Conservation (phyloP, 2,329 filamentous ascomycete species). For the Phyllosticta capitalensis region DNA sequence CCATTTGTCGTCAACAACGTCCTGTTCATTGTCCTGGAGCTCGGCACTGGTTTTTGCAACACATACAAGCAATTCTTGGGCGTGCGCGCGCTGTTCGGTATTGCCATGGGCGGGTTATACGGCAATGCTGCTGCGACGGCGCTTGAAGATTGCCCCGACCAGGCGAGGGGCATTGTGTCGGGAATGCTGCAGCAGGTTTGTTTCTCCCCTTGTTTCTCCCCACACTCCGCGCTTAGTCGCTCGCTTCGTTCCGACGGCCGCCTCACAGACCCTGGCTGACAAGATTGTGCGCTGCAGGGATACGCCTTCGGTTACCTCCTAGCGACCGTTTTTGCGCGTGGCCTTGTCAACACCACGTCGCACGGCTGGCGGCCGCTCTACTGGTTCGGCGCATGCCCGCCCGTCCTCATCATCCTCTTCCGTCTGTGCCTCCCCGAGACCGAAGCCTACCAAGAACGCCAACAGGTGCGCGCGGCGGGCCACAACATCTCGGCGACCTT, state of each 20-base stretch:
- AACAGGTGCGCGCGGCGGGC: slow-evolving; percentile 50
- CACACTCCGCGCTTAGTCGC: slow-evolving; percentile 1
- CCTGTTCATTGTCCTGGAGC: slow-evolving; percentile 51
- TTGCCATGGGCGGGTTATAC: slow-evolving; percentile 56
- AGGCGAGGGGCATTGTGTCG: slow-evolving; percentile 50
- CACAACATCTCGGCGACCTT: slow-evolving; percentile 58
- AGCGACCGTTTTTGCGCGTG: slow-evolving; percentile 47
- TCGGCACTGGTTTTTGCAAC: slow-evolving; percentile 50
- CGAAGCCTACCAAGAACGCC: slow-evolving; percentile 57
- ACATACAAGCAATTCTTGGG: slow-evolving; percentile 51
- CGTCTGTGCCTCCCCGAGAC: slow-evolving; percentile 74
- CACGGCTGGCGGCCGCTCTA: slow-evolving; percentile 78
- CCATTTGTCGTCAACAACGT: slow-evolving; percentile 50
- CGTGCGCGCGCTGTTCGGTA: slow-evolving; percentile 51
- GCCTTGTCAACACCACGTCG: slow-evolving; percentile 63
- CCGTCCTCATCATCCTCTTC: slow-evolving; percentile 70
- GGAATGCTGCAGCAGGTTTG: slow-evolving; percentile 48
- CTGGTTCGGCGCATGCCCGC: slow-evolving; percentile 81
- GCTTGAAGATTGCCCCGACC: slow-evolving; percentile 51
- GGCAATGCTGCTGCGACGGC: slow-evolving; percentile 54
- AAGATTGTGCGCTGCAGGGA: slow-evolving; percentile 22
- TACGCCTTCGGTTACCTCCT: slow-evolving; percentile 58
- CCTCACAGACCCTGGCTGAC: not conserved
- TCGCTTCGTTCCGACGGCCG: not conserved
- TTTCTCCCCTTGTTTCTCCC: not conserved